These are phyloP conservation scores for Acanthochlamys bracteata DNA, from an alignment of 106 monocot species.

Conservation along the genomic window DNA sequence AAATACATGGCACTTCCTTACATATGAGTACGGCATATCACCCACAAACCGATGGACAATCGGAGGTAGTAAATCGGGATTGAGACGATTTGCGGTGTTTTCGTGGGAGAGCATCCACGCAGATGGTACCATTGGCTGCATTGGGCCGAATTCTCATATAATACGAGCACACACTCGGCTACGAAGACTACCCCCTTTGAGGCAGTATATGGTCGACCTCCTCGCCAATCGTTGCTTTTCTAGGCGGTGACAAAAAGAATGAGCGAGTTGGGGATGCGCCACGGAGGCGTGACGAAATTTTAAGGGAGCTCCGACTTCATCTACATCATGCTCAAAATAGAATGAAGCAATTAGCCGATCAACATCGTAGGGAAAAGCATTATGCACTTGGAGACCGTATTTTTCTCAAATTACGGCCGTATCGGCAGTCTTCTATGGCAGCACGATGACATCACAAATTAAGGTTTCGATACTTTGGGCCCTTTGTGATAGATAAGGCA, in stretches of 20 bases:
- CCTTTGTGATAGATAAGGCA: not conserved
- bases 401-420: not conserved
- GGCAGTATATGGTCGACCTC: not conserved
- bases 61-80: not conserved
- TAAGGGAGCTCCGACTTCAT: not conserved
- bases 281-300: not conserved
- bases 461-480: not conserved
- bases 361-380: not conserved
- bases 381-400: not conserved
- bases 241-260: not conserved
- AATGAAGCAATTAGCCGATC: not conserved
- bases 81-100: not conserved
- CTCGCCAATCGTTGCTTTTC: not conserved
- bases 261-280: not conserved
- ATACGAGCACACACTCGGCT: too few relatives aligned
- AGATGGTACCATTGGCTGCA: not conserved
- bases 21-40: not conserved
- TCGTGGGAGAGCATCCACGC: not conserved
- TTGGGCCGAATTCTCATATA: not conserved
- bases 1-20: not conserved
- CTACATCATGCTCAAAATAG: not conserved
- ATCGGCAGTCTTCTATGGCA: not conserved
- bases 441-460: not conserved
- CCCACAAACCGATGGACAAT: not conserved
- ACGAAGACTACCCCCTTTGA: not conserved